Evolutionary conservation across 2,329 filamentous ascomycete species (phyloP), one percentile per base, ranked within the genome.

Genomic region (Thelonectria rubi): DNA sequence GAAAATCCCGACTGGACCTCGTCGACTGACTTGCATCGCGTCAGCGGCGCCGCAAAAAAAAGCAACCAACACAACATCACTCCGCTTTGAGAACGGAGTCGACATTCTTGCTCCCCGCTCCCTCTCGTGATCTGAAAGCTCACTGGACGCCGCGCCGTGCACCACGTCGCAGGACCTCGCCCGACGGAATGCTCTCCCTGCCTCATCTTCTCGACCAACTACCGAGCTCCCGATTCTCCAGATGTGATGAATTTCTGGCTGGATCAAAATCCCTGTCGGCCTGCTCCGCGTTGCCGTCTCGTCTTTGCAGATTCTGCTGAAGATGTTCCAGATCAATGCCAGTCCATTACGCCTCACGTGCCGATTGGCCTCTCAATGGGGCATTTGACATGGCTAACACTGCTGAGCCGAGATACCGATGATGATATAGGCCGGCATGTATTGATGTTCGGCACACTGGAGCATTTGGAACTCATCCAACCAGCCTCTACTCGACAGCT

Each of bases 1-100:
- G 40, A 52, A 46, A 60, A 47, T 24, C 17, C 52, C 53, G 60
- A 58, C 39, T 64, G 55, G 48, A 60, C 47, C 32, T 59, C 32
- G 48, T 58, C 40, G 21, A 62, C 54, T 70, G 63, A 65, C 60
- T 68, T 69, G 60, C 62, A 66, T 70, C 57, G 63, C 60, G 66
- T 67, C 61, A 69, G 67, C 56, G 60, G 58, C 67, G 69, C 69
- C 67, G 62, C 55, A 15, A 37, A 68, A 69, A 68, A 69, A 71
- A 70, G 60, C 59, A 71, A 69, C 51, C 62, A 68, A 47, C 42
- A 47, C 42, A 37, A 55, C 37, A 24, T 34, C 56, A 45, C 60
- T 63, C 50, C 60, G 60, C 62, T 58, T 60, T 54, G 46, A 15
- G 47, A 58, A 47, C 55, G 55, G 53, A 58, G 30, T 55, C 39